Percentiles rank a stretch among this genome's conserved stretches.
Evolutionary conservation across 1,139 yeast species (phyloP).

Genomic region (Hyphopichia fennica): DNA sequence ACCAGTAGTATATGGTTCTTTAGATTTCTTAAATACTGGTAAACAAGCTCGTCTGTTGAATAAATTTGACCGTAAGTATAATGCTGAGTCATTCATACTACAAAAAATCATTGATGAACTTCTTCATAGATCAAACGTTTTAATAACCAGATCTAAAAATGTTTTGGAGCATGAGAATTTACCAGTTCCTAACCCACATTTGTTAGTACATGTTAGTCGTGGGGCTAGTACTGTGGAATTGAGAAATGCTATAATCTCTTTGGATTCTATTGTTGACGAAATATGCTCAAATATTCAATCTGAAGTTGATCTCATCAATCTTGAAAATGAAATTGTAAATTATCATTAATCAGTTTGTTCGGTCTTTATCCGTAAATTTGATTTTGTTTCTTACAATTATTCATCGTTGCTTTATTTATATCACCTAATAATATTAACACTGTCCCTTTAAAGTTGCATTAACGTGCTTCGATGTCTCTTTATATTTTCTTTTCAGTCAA

Average conservation of each 20-base stretch:
- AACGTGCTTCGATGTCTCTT: too few relatives aligned
- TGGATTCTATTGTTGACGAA: conserved; percentile 16
- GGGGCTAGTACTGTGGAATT: conserved; percentile 59
- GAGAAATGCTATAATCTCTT: conserved; percentile 17
- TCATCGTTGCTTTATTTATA: too few relatives aligned
- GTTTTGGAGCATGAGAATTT: conserved; percentile 73
- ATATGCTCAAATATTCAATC: conserved; percentile 16
- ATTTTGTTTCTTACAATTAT: too few relatives aligned
- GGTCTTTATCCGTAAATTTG: too few relatives aligned
- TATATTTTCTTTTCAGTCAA: too few relatives aligned
- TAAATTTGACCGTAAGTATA: conserved; percentile 44
- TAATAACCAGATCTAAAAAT: conserved; percentile 69
- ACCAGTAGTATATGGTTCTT: conserved; percentile 50
- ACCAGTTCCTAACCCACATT: conserved; percentile 69
- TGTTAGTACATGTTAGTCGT: conserved; percentile 60
- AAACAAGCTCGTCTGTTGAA: conserved; percentile 36
- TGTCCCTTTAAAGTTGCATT: too few relatives aligned
- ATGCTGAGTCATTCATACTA: conserved; percentile 60
- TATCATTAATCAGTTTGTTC: conserved; percentile 5
- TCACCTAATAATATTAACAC: too few relatives aligned
- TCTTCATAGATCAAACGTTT: conserved; percentile 50
- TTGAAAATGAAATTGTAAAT: conserved; percentile 19
- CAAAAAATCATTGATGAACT: conserved; percentile 63
- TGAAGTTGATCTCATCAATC: conserved; percentile 17
- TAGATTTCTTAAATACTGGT: conserved; percentile 38